Percentiles rank a stretch among this genome's conserved stretches.
Evolutionary conservation across 371 early-diverging fungal genomes (phyloP).

Genomic region (Circinella umbellata): DNA sequence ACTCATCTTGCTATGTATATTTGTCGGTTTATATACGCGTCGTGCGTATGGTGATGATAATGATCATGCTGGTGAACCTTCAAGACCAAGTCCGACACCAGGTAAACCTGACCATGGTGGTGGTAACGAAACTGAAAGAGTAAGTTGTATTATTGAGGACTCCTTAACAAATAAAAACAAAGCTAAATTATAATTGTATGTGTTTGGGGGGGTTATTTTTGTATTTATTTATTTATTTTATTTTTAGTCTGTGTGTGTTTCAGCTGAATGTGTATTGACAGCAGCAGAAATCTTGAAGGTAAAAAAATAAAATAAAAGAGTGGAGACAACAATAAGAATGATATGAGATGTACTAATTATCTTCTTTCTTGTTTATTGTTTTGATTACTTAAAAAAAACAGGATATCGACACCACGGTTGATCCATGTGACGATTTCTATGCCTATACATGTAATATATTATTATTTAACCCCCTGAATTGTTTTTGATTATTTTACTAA

Average conservation of each 20-base stretch:
- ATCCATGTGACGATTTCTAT: constrained; percentile 59
- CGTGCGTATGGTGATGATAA: constrained; percentile 36
- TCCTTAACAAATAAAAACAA: neutral
- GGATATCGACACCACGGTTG: constrained; percentile 44
- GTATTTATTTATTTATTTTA: neutral
- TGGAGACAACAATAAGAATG: too few species aligned
- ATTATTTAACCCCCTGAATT: constrained; percentile 4
- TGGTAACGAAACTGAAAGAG: constrained; percentile 5
- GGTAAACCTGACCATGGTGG: constrained; percentile 6
- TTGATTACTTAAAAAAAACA: neutral
- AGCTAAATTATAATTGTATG: too few species aligned
- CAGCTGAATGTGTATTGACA: constrained; percentile 63
- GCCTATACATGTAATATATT: constrained; percentile 55
- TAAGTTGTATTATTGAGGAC: neutral
- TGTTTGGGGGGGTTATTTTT: too few species aligned
- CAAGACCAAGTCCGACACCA: constrained; percentile 16
- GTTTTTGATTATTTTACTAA: neutral
- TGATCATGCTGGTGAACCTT: constrained; percentile 5
- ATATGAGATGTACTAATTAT: too few species aligned
- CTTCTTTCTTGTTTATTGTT: neutral
- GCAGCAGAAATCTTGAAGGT: constrained; percentile 59
- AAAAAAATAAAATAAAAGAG: constrained; percentile 3
- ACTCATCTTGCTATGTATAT: constrained; percentile 39
- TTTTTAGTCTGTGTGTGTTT: constrained; percentile 10
- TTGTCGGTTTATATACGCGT: constrained; percentile 45